phyloP scores from a whole-genome alignment of 2,329 filamentous ascomycete species.

The Hansfordia pulvinata region DNA sequence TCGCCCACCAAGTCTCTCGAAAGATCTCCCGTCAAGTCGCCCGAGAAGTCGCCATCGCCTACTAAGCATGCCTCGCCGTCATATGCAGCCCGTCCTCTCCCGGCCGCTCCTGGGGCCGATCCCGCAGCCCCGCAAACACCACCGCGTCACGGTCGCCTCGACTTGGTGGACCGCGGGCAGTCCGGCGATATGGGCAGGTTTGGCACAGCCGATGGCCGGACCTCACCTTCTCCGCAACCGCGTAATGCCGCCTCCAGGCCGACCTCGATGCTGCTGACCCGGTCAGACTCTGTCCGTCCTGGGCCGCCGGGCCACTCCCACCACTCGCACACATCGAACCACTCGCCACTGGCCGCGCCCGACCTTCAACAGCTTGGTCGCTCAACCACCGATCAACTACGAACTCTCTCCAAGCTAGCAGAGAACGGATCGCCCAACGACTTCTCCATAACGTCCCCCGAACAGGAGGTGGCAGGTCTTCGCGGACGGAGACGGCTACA shows the following conservation, averaged over 20 bases:
- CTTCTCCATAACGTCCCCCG: conserved; percentile 63
- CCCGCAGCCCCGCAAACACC: neutral
- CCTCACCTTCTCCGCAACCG: neutral
- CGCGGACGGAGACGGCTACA: conserved; percentile 76
- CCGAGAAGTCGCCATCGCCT: no score
- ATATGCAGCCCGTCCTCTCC: conserved; percentile 3
- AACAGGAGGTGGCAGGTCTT: conserved; percentile 78
- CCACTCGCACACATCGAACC: conserved; percentile 17
- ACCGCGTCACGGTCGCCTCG: neutral
- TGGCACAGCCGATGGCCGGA: neutral
- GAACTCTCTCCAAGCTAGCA: conserved; percentile 73
- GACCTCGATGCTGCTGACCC: conserved; percentile 47
- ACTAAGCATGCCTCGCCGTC: no score
- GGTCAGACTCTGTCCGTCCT: conserved; percentile 36
- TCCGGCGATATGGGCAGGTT: no score
- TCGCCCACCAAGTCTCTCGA: conserved; percentile 24
- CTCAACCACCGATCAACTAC: conserved; percentile 80
- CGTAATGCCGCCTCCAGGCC: conserved; percentile 24
- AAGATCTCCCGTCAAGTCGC: no score
- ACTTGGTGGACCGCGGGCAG: no score
- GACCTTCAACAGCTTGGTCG: conserved; percentile 74
- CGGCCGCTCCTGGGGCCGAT: neutral
- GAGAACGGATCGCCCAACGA: conserved; percentile 64
- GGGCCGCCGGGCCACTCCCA: conserved; percentile 17
- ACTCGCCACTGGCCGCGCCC: conserved; percentile 43